Evolutionary conservation across 2,329 filamentous ascomycete species (phyloP), one percentile per base, ranked within the genome.

Genomic region (Colletotrichum siamense): DNA sequence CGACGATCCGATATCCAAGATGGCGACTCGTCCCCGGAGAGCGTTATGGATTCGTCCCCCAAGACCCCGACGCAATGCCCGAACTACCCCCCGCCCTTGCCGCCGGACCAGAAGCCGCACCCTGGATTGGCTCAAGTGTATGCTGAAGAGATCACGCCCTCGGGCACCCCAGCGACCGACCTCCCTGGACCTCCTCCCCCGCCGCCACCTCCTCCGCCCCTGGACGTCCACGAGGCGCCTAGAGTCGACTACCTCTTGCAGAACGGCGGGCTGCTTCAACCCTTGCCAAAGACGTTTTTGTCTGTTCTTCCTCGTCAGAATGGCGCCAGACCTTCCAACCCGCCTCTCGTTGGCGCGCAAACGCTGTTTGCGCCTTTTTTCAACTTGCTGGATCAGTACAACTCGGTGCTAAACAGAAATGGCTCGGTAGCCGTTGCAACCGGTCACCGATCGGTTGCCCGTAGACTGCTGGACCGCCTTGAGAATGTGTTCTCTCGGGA

Each of bases 401-500:
- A 94, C 78, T 90, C 91, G 5, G 96, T 99, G 6, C 89, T 99
- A 78, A 88, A 90, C 57, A 96, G 94, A 78, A 95, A 94, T 80
- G 97, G 97, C 5, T 99, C 96, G 1, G 88, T 99, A 7, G 97
- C 97, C 4, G 97, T 99, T 3, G 97, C 97, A 18, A 99, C 96
- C 0, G 97, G 97, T 8, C 98, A 99, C 84, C 93, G 95, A 70
- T 98, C 96, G 1, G 95, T 99, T n/a, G 97, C 97, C 5, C 93
- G 97, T 7, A 92, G 96, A 68, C 87, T 99, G 28, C 90, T 99
- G 7, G 96, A 99, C 85, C 92, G 97, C 49, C 89, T 99, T 6
- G 96, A 98, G 83, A 95, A 96, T 73, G 96, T 99, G 10, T 99
- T 99, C 85, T 96, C 96, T 4, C 91, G 97, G 76, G 96, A 99